Evolutionary conservation across 1,139 yeast genomes (phyloP).

Genomic region (Suhomyces terraborum): DNA sequence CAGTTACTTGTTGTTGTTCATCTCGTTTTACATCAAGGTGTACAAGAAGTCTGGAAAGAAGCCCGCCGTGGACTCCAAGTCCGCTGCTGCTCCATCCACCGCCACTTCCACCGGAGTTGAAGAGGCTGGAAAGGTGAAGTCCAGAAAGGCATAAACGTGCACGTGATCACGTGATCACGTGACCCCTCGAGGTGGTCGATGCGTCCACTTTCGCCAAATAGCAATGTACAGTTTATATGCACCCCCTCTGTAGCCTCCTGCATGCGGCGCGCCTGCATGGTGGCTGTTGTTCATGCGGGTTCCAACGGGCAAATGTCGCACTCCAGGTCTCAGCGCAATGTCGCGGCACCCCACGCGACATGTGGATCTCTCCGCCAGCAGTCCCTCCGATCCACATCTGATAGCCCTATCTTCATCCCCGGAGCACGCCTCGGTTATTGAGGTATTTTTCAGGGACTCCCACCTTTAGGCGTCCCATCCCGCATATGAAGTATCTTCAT

Average conservation of each 20-base stretch:
- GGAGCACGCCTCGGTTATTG: background rate
- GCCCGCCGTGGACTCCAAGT: constrained; percentile 19
- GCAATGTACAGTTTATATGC: background rate
- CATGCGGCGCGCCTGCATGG: background rate
- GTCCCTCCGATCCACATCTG: too few species aligned
- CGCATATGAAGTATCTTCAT: background rate
- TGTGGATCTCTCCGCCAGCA: too few species aligned
- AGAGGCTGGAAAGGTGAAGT: constrained; percentile 37
- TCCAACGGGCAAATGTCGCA: too few species aligned
- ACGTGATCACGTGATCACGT: constrained; percentile 1
- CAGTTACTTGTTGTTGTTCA: constrained; percentile 85
- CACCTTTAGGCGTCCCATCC: too few species aligned
- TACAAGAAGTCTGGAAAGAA: constrained; percentile 57
- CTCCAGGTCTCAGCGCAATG: too few species aligned
- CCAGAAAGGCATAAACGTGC: constrained; percentile 45
- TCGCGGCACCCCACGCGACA: too few species aligned
- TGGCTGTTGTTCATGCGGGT: too few species aligned
- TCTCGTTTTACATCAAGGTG: constrained; percentile 88
- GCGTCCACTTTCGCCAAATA: too few species aligned
- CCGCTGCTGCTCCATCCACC: constrained; percentile 15
- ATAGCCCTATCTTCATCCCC: background rate
- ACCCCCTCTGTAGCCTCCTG: background rate
- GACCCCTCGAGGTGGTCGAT: too few species aligned
- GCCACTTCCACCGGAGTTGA: constrained; percentile 20
- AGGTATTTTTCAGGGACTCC: background rate